phyloP scores from a whole-genome alignment of 805 yeast species.

The Diddensiella caesifluorescens region DNA sequence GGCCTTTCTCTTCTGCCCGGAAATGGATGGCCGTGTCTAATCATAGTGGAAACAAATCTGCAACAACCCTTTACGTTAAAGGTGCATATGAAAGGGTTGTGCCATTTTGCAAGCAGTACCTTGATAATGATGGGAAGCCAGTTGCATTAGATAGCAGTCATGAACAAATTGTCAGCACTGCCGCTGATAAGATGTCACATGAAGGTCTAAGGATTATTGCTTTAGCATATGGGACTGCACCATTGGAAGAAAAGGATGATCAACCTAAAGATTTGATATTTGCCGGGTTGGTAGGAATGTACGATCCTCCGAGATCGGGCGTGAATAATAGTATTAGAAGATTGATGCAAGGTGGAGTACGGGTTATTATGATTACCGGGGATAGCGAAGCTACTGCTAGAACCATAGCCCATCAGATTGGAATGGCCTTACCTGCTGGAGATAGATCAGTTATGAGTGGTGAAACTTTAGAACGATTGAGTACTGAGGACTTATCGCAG shows the following conservation, averaged over 20 bases:
- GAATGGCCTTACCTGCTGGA: slow-evolving; percentile 64
- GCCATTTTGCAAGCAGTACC: slow-evolving; percentile 52
- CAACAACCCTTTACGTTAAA: slow-evolving; percentile 59
- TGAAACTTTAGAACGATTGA: slow-evolving; percentile 68
- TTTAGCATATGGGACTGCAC: slow-evolving; percentile 50
- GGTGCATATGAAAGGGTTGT: slow-evolving; percentile 85
- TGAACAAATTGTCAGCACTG: slow-evolving; percentile 42
- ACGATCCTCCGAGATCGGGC: slow-evolving; percentile 93
- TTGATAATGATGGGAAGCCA: slow-evolving; percentile 52
- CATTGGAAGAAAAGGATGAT: slow-evolving; percentile 24
- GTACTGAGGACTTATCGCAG: slow-evolving; percentile 64
- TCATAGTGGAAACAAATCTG: slow-evolving; percentile 53
- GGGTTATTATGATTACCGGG: slow-evolving; percentile 97
- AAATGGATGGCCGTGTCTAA: slow-evolving; percentile 86
- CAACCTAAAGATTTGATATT: slow-evolving; percentile 56
- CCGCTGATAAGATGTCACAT: slow-evolving; percentile 62
- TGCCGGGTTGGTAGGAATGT: slow-evolving; percentile 89
- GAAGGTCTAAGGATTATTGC: slow-evolving; percentile 86
- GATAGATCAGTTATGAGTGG: slow-evolving; percentile 76
- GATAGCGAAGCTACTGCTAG: slow-evolving; percentile 84
- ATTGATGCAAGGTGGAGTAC: slow-evolving; percentile 88
- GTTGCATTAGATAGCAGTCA: slow-evolving; percentile 53
- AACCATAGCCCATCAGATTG: slow-evolving; percentile 82
- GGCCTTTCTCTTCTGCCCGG: slow-evolving; percentile 78
- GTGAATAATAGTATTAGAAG: slow-evolving; percentile 70